Percentiles rank a stretch among this genome's conserved stretches.
Evolutionary conservation across 2,329 filamentous ascomycete genomes (phyloP).

Genomic region (Leptoxyphium fumago): DNA sequence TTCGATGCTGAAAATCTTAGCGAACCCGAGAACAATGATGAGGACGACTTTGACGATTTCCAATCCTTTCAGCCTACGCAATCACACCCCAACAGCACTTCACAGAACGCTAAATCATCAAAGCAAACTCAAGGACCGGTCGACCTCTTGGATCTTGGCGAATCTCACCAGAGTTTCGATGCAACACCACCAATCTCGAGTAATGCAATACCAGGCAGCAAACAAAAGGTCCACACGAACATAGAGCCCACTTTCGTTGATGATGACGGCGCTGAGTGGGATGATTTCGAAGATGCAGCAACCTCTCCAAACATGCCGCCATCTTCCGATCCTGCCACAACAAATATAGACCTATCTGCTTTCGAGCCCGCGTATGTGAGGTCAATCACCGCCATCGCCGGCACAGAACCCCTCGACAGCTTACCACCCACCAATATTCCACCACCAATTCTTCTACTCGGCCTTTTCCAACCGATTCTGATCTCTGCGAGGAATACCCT

Average conservation of each 20-base stretch:
- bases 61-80: conserved; percentile 5
- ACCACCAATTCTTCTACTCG: conserved; percentile 69
- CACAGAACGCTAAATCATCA: not conserved
- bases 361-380: not conserved
- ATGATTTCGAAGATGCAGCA: conserved; percentile 24
- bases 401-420: conserved; percentile 7
- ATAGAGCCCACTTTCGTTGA: conserved; percentile 1
- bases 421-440: conserved; percentile 72
- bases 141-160: conserved; percentile 8
- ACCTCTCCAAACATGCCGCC: not conserved
- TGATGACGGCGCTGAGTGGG: conserved; percentile 25
- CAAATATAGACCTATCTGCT: not conserved
- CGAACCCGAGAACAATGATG: conserved; percentile 11
- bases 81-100: not conserved
- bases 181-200: not conserved
- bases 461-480: conserved; percentile 59
- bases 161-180: conserved; percentile 11
- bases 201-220: not conserved
- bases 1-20: conserved; percentile 19
- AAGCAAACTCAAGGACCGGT: not conserved
- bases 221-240: not conserved
- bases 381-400: conserved; percentile 5
- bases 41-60: conserved; percentile 22
- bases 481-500: conserved; percentile 48
- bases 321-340: not conserved